These are phyloP conservation scores for Serendipita sp. DNA, from an alignment of 768 basidiomycete genomes.

Conservation along the genomic window DNA sequence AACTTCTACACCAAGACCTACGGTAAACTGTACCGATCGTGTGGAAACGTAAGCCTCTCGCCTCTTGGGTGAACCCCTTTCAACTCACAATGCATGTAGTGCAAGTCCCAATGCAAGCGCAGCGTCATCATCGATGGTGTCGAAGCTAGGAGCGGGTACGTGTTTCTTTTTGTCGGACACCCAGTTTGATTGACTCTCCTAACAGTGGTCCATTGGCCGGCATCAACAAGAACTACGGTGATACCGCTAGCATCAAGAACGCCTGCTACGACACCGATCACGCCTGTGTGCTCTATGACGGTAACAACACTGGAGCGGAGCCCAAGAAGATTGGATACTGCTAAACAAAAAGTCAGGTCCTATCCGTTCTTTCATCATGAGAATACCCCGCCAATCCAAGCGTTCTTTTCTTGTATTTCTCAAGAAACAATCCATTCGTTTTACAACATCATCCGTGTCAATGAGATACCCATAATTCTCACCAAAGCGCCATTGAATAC, in stretches of 20 bases:
- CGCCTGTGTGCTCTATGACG: neutral
- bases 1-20: neutral
- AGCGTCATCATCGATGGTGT: neutral
- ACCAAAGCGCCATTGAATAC: no score
- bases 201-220: neutral
- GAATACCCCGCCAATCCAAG: no score
- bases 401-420: no score
- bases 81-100: neutral
- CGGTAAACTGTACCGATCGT: neutral
- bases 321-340: neutral
- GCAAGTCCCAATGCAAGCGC: neutral
- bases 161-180: neutral
- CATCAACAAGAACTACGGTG: neutral
- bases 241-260: neutral
- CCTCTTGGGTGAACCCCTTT: neutral
- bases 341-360: neutral
- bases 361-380: no score
- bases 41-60: neutral
- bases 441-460: no score
- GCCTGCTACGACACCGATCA: neutral
- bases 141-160: neutral
- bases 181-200: neutral
- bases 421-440: no score
- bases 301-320: neutral
- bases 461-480: no score